A percentile compares a stretch with the other conserved stretches of the same genome.
Evolutionary conservation across 345 rosid species (phyloP).

Genomic region (Moricandia arvensis): DNA sequence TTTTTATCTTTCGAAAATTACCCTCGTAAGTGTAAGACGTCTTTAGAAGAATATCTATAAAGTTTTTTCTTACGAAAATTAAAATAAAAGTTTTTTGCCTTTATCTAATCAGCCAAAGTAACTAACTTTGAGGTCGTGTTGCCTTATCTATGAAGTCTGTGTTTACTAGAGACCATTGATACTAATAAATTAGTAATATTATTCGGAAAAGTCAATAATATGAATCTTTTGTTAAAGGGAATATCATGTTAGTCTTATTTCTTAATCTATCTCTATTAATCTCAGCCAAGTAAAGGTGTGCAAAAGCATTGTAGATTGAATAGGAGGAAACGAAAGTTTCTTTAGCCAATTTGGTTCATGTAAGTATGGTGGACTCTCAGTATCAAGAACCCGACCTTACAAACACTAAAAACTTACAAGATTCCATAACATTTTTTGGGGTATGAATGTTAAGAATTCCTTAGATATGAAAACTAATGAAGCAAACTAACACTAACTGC

Average conservation of each 20-base stretch:
- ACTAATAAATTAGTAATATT: not conserved
- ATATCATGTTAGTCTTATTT: not conserved
- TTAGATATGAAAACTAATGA: too few relatives aligned
- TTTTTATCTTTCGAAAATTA: not conserved
- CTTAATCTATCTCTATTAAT: not conserved
- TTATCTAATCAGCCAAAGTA: constrained; percentile 33
- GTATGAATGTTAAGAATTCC: too few relatives aligned
- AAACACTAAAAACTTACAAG: not conserved
- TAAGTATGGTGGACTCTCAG: not conserved
- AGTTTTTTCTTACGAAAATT: not conserved
- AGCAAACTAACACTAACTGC: too few relatives aligned
- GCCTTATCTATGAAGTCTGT: constrained; percentile 36
- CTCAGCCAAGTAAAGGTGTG: constrained; percentile 21
- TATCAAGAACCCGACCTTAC: not conserved
- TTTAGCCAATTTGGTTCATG: not conserved
- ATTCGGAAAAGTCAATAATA: constrained; percentile 2
- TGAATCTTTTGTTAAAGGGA: not conserved
- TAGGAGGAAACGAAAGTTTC: not conserved
- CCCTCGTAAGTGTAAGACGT: constrained; percentile 19
- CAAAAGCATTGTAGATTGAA: too few relatives aligned
- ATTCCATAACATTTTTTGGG: too few relatives aligned
- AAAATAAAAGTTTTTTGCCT: constrained; percentile 13
- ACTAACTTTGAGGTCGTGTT: constrained; percentile 11
- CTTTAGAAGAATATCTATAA: not conserved
- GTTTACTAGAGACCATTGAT: not conserved